Evolutionary conservation across 2,329 filamentous ascomycete genomes (phyloP), one percentile per base, ranked within the genome.

Genomic region (Neophaeococcomyces aloes): DNA sequence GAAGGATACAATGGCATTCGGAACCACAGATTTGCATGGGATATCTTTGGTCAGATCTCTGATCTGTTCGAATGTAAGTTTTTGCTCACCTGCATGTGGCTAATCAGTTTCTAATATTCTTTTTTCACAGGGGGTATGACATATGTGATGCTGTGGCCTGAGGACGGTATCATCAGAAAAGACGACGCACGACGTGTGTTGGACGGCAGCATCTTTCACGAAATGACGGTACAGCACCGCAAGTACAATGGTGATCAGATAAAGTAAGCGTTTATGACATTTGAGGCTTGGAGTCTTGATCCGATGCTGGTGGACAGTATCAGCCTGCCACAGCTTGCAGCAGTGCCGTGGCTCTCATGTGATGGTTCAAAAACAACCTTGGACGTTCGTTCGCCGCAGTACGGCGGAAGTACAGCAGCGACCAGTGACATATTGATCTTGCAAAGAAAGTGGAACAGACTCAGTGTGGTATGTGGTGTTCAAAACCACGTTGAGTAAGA

Each of bases 41-140:
- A 71, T 58, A 59, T 62, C 2, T 67, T 69, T 49, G 68, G 69
- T 1, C 67, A 63, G 65, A 61, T 57, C 27, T 68, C 65, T 1
- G 59, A 62, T 0, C 51, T 65, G 14, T 63, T 72, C 29, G 69
- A 72, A 50, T 71, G 64, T 48, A 34, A 35, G 47, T 42, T 13
- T 2, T 25, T 4, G 11, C 21, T 25, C 17, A 5, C 18, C 35
- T 27, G 25, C 8, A 38, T 19, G 11, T 21, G 34, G n/a, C 10
- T 30, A 13, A 21, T 8, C 21, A 29, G 14, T 18, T n/a, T 8
- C 21, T 29, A 14, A 30, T 13, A 25, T 29, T 17, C 10, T n/a
- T 19, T 4, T 17, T 31, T n/a, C n/a, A 35, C 25, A 48, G 47
- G 47, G 57, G 53, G 43, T 1, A 53, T 55, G 5, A 58, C 57